Percentiles rank a stretch among this genome's conserved stretches.
These are phyloP conservation scores for Leishmania major DNA, from an alignment of 208 protist species.

Conservation along the genomic window DNA sequence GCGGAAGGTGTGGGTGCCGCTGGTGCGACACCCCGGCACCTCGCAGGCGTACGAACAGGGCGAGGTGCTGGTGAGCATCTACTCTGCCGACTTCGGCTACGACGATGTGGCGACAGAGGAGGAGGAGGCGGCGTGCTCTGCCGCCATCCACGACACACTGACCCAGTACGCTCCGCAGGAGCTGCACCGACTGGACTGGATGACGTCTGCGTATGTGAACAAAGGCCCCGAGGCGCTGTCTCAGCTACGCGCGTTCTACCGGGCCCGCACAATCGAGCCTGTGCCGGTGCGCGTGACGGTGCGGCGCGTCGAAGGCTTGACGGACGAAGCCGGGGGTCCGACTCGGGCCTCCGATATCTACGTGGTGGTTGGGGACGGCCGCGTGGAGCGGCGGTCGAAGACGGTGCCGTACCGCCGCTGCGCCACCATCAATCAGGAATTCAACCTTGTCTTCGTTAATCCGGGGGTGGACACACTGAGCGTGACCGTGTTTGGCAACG, in stretches of 20 bases:
- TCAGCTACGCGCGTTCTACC: slow-evolving; percentile 22
- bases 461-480: slow-evolving; percentile 42
- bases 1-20: slow-evolving; percentile 60
- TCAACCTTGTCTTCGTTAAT: slow-evolving; percentile 45
- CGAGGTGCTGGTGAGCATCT: slow-evolving; percentile 68
- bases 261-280: slow-evolving; percentile 15
- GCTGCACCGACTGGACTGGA: slow-evolving; percentile 84
- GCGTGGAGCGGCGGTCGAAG: slow-evolving; percentile 32
- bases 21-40: slow-evolving; percentile 74
- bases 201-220: slow-evolving; percentile 30
- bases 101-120: slow-evolving; percentile 44
- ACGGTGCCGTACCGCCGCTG: slow-evolving; percentile 49
- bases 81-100: slow-evolving; percentile 68
- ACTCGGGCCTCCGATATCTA: slow-evolving; percentile 48
- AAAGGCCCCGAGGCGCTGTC: slow-evolving; percentile 18
- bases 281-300: slow-evolving; percentile 58
- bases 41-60: slow-evolving; percentile 74
- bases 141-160: slow-evolving; percentile 58
- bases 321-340: slow-evolving; percentile 47
- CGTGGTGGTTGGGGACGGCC: slow-evolving; percentile 39
- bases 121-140: slow-evolving; percentile 57
- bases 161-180: slow-evolving; percentile 61
- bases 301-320: slow-evolving; percentile 50
- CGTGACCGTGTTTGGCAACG: slow-evolving; percentile 51
- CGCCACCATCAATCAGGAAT: slow-evolving; percentile 60